phyloP scores from a whole-genome alignment of 805 yeast genomes.

The Kuraishia borneana region DNA sequence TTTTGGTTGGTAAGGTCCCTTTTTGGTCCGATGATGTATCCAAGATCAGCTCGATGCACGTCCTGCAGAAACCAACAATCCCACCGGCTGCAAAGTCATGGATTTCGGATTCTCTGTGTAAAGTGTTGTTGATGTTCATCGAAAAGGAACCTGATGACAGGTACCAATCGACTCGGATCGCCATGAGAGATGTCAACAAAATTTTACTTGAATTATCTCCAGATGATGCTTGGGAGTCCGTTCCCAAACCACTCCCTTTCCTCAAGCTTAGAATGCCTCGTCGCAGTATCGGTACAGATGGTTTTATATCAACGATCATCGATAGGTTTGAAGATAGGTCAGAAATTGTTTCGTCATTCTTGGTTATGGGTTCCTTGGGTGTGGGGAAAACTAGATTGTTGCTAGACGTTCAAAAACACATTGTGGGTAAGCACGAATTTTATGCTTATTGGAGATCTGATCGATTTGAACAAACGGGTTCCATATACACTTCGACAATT shows the following conservation, averaged over 20 bases:
- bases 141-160: slow-evolving; percentile 28
- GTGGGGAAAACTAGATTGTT: slow-evolving; percentile 33
- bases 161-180: slow-evolving; percentile 20
- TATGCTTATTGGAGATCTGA: slow-evolving; percentile 18
- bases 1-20: slow-evolving; percentile 33
- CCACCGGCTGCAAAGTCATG: slow-evolving; percentile 22
- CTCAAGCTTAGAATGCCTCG: slow-evolving; percentile 13
- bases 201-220: slow-evolving; percentile 13
- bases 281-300: slow-evolving; percentile 17
- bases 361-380: slow-evolving; percentile 32
- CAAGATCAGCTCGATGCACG: slow-evolving; percentile 26
- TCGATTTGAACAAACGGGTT: slow-evolving; percentile 14
- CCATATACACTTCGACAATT: slow-evolving; percentile 7
- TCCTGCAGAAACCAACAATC: slow-evolving; percentile 27
- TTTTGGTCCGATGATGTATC: slow-evolving; percentile 28
- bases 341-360: slow-evolving; percentile 14
- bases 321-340: slow-evolving; percentile 9
- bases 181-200: slow-evolving; percentile 24
- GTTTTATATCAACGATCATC: slow-evolving; percentile 12
- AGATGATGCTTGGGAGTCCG: slow-evolving; percentile 1
- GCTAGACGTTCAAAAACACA: slow-evolving; percentile 23
- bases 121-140: slow-evolving; percentile 28
- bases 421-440: slow-evolving; percentile 20
- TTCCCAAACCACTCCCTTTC: slow-evolving; percentile 6
- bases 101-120: slow-evolving; percentile 21